These are phyloP conservation scores for Cerioporus squamosus DNA, from an alignment of 1,284 basidiomycete species.

Conservation along the genomic window DNA sequence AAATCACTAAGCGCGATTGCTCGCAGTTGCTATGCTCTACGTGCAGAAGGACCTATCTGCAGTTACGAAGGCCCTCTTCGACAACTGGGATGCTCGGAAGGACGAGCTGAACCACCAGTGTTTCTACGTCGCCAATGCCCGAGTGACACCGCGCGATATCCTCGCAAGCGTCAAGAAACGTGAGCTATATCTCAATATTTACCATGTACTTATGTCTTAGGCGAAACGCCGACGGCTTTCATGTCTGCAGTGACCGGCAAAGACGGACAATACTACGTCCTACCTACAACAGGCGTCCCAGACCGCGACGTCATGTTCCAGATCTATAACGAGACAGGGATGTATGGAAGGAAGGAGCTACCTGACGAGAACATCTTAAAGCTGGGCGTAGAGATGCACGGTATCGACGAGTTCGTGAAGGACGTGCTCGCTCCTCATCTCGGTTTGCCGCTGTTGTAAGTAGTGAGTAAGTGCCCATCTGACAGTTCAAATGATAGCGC, in stretches of 20 bases:
- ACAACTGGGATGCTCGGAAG: slow-evolving; percentile 19
- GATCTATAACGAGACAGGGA: slow-evolving; percentile 31
- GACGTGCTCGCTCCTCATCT: slow-evolving; percentile 26
- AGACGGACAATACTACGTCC: slow-evolving; percentile 18
- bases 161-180: slow-evolving; percentile 23
- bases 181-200: background rate
- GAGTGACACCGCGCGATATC: slow-evolving; percentile 26
- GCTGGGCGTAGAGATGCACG: slow-evolving; percentile 26
- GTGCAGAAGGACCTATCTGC: slow-evolving; percentile 28
- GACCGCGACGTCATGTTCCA: slow-evolving; percentile 32
- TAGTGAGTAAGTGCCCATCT: too few relatives aligned
- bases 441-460: slow-evolving; percentile 16
- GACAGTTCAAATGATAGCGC: too few relatives aligned
- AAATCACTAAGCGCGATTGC: too few relatives aligned
- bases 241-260: slow-evolving; percentile 24
- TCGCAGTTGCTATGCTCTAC: slow-evolving; percentile 29
- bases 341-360: slow-evolving; percentile 28
- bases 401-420: slow-evolving; percentile 27
- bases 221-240: too few relatives aligned
- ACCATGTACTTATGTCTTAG: background rate
- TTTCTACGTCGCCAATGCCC: slow-evolving; percentile 24
- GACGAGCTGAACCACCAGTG: slow-evolving; percentile 25
- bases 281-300: slow-evolving; percentile 26
- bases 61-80: slow-evolving; percentile 28
- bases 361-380: slow-evolving; percentile 26